Evolutionary conservation across 306 rosid genomes (phyloP), one percentile per base, ranked within the genome.

Genomic region (Begonia masoniana): DNA sequence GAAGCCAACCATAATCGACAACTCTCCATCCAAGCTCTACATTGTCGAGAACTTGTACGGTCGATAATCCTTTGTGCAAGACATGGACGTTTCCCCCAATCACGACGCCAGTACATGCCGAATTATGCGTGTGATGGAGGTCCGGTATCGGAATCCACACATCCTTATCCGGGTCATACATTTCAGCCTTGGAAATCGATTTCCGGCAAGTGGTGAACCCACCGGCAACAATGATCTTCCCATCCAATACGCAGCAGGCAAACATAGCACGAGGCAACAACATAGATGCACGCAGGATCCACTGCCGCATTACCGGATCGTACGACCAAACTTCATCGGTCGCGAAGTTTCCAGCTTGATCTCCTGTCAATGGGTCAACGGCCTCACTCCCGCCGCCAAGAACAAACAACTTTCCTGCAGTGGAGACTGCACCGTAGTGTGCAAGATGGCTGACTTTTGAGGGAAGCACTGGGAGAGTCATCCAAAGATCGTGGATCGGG

Each of bases 291-390:
- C 66, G 47, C 21, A 85, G 76, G 35, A 88, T 54, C 99, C 99
- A 92, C 64, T 62, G 84, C 63, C 82, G 78, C 19, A 63, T 70
- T 23, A 92, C 79, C 41, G 95, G 99, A 53, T 92, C 89, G 47
- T 86, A 92, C 26, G 99, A 92, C 99, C 96, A 92, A 39, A 92
- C 96, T 75, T 92, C 96, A 49, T 79, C 74, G 13, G 99, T 92
- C 16, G 99, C 94, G 61, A 92, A 92, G 74, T 80, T 81, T 51
- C 99, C 96, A 74, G 85, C 94, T 42, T 86, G 99, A 66, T 92
- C 99, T 45, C 99, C 99, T 2, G 99, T 91, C 69, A 69, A 73
- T 15, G 96, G 99, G 68, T 91, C 96, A 36, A 91, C 96, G 52
- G 85, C 94, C 21, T 78, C 99, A 62, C 99, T 91, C 16, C 94